A percentile compares a stretch with the other conserved stretches of the same genome.
These are phyloP conservation scores for Starmerella powellii DNA, from an alignment of 805 yeast species.

Conservation along the genomic window DNA sequence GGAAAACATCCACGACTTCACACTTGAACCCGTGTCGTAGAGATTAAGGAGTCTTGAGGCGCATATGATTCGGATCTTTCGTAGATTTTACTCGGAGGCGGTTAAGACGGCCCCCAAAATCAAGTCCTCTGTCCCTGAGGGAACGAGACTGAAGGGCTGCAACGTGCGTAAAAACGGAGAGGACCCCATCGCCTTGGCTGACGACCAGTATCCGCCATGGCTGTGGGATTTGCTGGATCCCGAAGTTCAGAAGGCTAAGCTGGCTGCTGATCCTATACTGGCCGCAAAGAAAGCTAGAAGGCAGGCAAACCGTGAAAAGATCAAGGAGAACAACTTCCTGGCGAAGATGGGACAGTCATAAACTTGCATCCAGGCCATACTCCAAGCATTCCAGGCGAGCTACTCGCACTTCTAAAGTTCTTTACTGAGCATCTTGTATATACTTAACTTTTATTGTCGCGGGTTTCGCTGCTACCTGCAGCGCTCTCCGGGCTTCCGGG, in stretches of 20 bases:
- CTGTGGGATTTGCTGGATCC: slow-evolving; percentile 74
- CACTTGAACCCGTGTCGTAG: no score
- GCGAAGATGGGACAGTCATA: slow-evolving; percentile 35
- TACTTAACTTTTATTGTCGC: not conserved
- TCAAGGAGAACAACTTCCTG: slow-evolving; percentile 70
- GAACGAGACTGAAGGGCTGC: slow-evolving; percentile 54
- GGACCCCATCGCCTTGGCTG: slow-evolving; percentile 80
- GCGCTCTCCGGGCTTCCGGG: not conserved
- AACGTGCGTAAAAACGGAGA: slow-evolving; percentile 68
- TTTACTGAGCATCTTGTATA: not conserved
- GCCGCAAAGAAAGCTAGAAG: slow-evolving; percentile 61
- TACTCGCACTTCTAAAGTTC: no score
- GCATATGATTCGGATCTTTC: slow-evolving; percentile 10
- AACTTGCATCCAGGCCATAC: no score
- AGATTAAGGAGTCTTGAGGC: no score
- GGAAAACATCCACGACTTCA: no score
- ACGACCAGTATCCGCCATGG: slow-evolving; percentile 89
- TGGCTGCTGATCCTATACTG: slow-evolving; percentile 50
- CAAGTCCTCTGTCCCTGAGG: slow-evolving; percentile 34
- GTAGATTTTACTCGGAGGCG: slow-evolving; percentile 17
- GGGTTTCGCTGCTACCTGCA: not conserved
- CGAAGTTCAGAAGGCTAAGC: slow-evolving; percentile 43
- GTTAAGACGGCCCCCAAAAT: slow-evolving; percentile 24
- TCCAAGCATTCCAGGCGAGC: no score
- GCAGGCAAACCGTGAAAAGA: slow-evolving; percentile 51